Evolutionary conservation across 768 basidiomycete species (phyloP), one percentile per base, ranked within the genome.

Genomic region (Ramaria rubella): DNA sequence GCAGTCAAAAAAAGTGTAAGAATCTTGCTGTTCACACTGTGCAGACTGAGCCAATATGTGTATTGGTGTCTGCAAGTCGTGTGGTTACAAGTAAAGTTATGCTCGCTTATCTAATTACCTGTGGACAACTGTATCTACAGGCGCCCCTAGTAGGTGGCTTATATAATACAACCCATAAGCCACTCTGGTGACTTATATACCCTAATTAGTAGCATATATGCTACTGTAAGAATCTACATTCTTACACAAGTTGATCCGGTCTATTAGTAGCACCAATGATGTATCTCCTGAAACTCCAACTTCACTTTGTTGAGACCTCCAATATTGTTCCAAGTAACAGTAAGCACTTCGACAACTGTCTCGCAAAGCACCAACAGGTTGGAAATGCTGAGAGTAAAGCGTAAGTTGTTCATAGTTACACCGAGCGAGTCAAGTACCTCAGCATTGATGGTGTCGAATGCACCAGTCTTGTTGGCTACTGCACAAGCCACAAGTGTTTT

Each of bases 281-380:
- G 76, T 11, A 95, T 99, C 76, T 99, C 96, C 70, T 99, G 96
- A 52, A 99, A 79, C 75, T 99, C 96, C 75, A 82, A 84, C 77
- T 99, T 98, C 87, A 99, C 96, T 74, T 98, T 98, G 58, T 96
- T 94, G 74, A 99, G 83, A 75, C 96, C 96, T 83, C 96, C 96
- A 68, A 99, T 85, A 64, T 99, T 96, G 83, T 94, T 87, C 96
- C 96, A 99, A 38, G 89, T 96, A 67, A 94, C 92, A 45, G 92
- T 97, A 17, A 96, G 96, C 52, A 98, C 94, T 74, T 99, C 96
- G 72, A 99, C 95, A 46, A 98, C 94, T 36, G 96, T 99, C 78
- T 99, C 96, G 70, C 96, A 90, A 49, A 98, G 87, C 14, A 96
- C 96, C 17, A 95, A 98, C 27, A 95, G 96, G 75, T 98, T 98